A percentile compares a stretch with the other conserved stretches of the same genome.
These are phyloP conservation scores for Cydonia oblonga DNA, from an alignment of 331 rosid genomes.

Conservation along the genomic window DNA sequence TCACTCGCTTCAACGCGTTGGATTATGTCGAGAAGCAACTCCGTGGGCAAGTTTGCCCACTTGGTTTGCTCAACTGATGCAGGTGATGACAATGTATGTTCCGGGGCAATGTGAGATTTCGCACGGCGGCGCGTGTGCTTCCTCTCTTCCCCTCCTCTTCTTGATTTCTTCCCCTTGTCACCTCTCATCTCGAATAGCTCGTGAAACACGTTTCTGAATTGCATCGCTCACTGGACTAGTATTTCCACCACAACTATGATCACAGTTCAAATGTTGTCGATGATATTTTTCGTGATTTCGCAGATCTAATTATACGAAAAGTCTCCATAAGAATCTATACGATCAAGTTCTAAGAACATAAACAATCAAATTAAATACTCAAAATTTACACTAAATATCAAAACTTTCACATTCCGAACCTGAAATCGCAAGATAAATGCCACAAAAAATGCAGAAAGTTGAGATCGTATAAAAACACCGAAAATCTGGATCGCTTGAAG, in stretches of 20 bases:
- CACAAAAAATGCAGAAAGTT: not conserved
- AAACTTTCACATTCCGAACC: not conserved
- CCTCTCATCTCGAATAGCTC: conserved; percentile 53
- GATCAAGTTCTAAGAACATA: not conserved
- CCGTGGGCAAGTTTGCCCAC: conserved; percentile 78
- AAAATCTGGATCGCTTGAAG: not conserved
- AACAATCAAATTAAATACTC: not conserved
- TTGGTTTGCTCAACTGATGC: conserved; percentile 26
- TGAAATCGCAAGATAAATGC: not conserved
- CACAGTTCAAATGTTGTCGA: not conserved
- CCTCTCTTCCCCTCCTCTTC: conserved; percentile 37
- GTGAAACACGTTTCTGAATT: conserved; percentile 38
- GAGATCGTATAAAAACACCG: not conserved
- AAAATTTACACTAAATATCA: not conserved
- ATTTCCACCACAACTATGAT: not conserved
- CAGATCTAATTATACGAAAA: not conserved
- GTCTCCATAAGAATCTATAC: not conserved
- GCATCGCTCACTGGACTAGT: conserved; percentile 33
- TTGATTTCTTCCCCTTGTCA: conserved; percentile 40
- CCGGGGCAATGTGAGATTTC: conserved; percentile 73
- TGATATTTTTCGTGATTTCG: not conserved
- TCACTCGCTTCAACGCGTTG: conserved; percentile 74
- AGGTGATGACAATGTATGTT: conserved; percentile 23
- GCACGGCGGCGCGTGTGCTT: conserved; percentile 39
- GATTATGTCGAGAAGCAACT: conserved; percentile 70